These are phyloP conservation scores for Phytophthora nicotianae DNA, from an alignment of 352 stramenopile species.

Conservation along the genomic window DNA sequence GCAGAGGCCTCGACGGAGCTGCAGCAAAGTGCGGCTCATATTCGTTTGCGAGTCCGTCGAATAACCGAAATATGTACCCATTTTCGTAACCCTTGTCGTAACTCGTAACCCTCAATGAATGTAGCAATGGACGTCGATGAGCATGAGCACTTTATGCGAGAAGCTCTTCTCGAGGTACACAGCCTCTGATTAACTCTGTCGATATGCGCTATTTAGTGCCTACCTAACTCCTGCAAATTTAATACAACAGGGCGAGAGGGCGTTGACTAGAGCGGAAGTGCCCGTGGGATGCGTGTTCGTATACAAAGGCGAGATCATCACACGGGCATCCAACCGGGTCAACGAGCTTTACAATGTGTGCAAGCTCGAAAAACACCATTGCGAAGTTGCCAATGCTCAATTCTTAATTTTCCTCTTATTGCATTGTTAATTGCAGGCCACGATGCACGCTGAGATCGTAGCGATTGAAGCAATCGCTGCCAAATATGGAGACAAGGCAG, in stretches of 20 bases:
- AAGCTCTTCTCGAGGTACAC: constrained; percentile 71
- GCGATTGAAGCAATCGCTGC: constrained; percentile 84
- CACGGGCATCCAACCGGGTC: constrained; percentile 81
- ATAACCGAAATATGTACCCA: constrained; percentile 7
- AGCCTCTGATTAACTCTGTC: neutral
- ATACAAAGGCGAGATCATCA: constrained; percentile 75
- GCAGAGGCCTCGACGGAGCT: constrained; percentile 31
- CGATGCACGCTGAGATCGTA: constrained; percentile 92
- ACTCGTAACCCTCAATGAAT: constrained; percentile 11
- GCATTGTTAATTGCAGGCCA: constrained; percentile 52
- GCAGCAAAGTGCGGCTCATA: constrained; percentile 37
- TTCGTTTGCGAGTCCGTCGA: constrained; percentile 8
- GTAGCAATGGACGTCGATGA: constrained; percentile 26
- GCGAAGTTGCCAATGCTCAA: neutral
- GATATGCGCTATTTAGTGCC: neutral
- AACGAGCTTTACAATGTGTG: constrained; percentile 89
- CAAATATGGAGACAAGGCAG: constrained; percentile 44
- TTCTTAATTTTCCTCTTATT: neutral
- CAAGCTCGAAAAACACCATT: neutral
- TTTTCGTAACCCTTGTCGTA: constrained; percentile 16
- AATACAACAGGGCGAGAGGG: constrained; percentile 68
- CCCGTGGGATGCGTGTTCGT: constrained; percentile 94
- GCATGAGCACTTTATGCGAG: constrained; percentile 71
- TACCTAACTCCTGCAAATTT: constrained; percentile 1
- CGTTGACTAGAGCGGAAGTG: constrained; percentile 83